Base-by-base conservation (phyloP, 2,329 filamentous ascomycete species). In the Fonsecaea erecta region DNA sequence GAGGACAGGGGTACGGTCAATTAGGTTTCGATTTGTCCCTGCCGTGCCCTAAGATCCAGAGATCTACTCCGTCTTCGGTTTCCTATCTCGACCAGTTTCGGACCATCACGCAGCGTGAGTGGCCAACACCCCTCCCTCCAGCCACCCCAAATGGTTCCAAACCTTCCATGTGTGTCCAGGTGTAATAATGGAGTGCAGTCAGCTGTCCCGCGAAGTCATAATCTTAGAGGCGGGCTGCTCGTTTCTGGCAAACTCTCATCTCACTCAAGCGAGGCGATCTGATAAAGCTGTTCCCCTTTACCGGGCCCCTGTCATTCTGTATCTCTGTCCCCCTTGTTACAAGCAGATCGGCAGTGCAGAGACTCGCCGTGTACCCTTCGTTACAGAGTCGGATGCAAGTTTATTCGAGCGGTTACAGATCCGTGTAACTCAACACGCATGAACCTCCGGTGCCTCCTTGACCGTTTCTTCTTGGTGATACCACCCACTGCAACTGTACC, bases 1-100 rank as follows among this genome's bases (percentile, higher is more conserved):
- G 21, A 37, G 34, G 37, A n/a, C 65, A 67, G 65, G 62, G 61
- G 37, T 62, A 37, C 32, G 35, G 18, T 24, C 21, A 30, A 43
- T 26, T 52, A 52, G 55, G 34, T 35, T 51, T 51, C n/a, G 46
- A 46, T 18, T 32, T 46, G 26, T 52, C 62, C 57, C 52, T 64
- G 57, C 30, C 21, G 12, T 51, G 53, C 32, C 24, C 43, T 56
- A 32, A 67, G 65, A 67, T 67, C 65, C 62, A 64, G 65, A 62
- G 65, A 67, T 67, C 65, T 67, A 55, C 65, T 46, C 59, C 43
- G 43, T 48, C 2, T 18, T 48, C 43, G 16, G 43, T 24, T 48
- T 18, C 43, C 43, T 65, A 62, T 64, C 59, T 64, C 54, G 26
- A 43, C 56, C 24, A 52, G 37, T 57, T n/a, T 21, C 24, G 24